phyloP scores from a whole-genome alignment of 2,329 filamentous ascomycete genomes.

The Colletotrichum australisinense region DNA sequence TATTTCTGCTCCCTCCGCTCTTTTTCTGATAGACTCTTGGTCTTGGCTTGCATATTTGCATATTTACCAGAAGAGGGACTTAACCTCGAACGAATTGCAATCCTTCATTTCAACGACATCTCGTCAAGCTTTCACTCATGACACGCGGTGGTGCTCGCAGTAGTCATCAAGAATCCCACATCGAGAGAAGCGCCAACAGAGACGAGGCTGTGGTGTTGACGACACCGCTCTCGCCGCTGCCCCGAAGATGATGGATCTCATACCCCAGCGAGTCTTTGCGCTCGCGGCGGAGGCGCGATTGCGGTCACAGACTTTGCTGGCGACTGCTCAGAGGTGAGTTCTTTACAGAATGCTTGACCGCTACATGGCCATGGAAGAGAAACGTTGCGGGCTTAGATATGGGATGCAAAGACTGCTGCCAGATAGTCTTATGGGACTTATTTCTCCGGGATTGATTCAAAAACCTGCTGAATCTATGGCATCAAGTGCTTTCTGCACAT shows the following conservation, averaged over 20 bases:
- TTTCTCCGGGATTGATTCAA: background rate
- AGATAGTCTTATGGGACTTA: background rate
- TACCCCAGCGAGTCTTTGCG: conserved; percentile 23
- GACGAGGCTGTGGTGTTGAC: background rate
- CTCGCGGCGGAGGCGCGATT: conserved; percentile 12
- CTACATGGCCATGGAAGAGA: background rate
- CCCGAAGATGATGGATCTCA: conserved; percentile 11
- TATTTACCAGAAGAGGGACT: background rate
- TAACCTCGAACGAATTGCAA: background rate
- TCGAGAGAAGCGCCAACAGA: background rate
- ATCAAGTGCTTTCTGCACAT: background rate
- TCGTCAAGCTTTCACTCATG: conserved; percentile 1
- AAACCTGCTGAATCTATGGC: background rate
- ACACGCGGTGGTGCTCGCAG: conserved; percentile 15
- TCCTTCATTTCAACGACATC: background rate
- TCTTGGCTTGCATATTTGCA: background rate
- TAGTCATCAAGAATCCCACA: background rate
- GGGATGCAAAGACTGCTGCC: background rate
- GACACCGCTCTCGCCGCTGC: background rate
- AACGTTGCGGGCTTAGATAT: background rate
- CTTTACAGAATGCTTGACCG: background rate
- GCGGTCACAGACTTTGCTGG: conserved; percentile 8
- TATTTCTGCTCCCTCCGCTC: background rate
- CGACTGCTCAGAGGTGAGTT: conserved; percentile 21
- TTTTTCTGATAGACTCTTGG: background rate